These are phyloP conservation scores for Coniochaeta sp. DNA, from an alignment of 2,329 filamentous ascomycete species.

Conservation along the genomic window DNA sequence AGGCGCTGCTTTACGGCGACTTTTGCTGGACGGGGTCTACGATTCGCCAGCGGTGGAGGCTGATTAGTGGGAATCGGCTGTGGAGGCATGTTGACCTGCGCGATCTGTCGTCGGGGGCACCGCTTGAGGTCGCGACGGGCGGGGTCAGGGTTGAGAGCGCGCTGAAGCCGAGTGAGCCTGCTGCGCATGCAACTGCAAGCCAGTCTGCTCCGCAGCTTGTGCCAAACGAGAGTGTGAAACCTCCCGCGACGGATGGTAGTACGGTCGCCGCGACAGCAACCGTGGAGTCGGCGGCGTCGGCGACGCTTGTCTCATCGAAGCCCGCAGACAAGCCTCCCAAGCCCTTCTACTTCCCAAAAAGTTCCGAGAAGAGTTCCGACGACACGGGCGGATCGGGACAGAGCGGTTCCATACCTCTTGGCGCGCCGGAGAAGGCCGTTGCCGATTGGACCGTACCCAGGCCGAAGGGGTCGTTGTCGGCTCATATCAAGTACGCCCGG, in stretches of 20 bases:
- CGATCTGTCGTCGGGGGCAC: slow-evolving; percentile 17
- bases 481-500: slow-evolving; percentile 21
- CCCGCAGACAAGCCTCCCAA: not conserved
- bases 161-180: not conserved
- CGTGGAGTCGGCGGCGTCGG: not conserved
- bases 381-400: slow-evolving; percentile 18
- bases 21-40: slow-evolving; percentile 31
- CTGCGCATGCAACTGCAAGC: not conserved
- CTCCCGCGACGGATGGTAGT: not conserved
- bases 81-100: slow-evolving; percentile 19
- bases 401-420: slow-evolving; percentile 20
- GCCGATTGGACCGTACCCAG: slow-evolving; percentile 25
- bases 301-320: slow-evolving; percentile 7
- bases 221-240: not conserved
- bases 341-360: slow-evolving; percentile 6
- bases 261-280: not conserved
- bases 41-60: slow-evolving; percentile 29
- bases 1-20: slow-evolving; percentile 27
- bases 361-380: slow-evolving; percentile 18
- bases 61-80: slow-evolving; percentile 32
- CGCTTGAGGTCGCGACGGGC: slow-evolving; percentile 15
- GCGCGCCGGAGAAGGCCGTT: slow-evolving; percentile 24
- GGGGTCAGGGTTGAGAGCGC: slow-evolving; percentile 9
- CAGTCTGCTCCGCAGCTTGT: not conserved
- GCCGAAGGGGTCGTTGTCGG: slow-evolving; percentile 22